Evolutionary conservation across 768 basidiomycete species (phyloP).

Genomic region (Dendrothele bispora): DNA sequence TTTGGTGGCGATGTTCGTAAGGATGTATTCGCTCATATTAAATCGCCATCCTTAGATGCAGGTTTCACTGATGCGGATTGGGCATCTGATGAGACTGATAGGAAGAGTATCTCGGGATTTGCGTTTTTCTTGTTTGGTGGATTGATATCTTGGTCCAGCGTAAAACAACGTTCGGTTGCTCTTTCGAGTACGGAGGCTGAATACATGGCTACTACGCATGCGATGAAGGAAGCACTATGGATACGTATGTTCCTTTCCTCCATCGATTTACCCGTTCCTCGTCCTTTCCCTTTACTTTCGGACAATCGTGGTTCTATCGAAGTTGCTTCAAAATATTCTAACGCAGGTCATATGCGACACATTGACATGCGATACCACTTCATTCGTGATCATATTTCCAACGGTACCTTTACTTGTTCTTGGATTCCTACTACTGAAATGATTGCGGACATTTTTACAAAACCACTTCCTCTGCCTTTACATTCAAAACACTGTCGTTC

Average conservation of each 20-base stretch:
- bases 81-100: slow-evolving; percentile 20
- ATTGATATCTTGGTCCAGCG: slow-evolving; percentile 15
- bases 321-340: slow-evolving; percentile 20
- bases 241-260: slow-evolving; percentile 23
- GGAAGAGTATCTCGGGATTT: slow-evolving; percentile 1
- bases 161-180: slow-evolving; percentile 16
- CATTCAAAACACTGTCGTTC: slow-evolving; percentile 2
- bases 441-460: slow-evolving; percentile 41
- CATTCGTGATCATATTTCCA: slow-evolving; percentile 20
- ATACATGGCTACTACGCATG: slow-evolving; percentile 28
- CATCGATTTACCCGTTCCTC: slow-evolving; percentile 10
- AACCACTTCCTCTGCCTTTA: slow-evolving; percentile 20
- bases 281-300: slow-evolving; percentile 1
- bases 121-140: slow-evolving; percentile 1
- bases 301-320: slow-evolving; percentile 30
- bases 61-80: slow-evolving; percentile 33
- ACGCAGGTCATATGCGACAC: slow-evolving; percentile 25
- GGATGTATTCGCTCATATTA: not conserved
- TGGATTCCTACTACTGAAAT: slow-evolving; percentile 28
- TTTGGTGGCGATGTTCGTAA: not conserved
- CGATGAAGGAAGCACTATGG: slow-evolving; percentile 26
- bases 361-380: slow-evolving; percentile 29
- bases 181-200: slow-evolving; percentile 28
- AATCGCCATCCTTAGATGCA: not conserved
- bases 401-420: slow-evolving; percentile 14